These are phyloP conservation scores for Aquilaria agallochum DNA, from an alignment of 441 rosid genomes.

Conservation along the genomic window DNA sequence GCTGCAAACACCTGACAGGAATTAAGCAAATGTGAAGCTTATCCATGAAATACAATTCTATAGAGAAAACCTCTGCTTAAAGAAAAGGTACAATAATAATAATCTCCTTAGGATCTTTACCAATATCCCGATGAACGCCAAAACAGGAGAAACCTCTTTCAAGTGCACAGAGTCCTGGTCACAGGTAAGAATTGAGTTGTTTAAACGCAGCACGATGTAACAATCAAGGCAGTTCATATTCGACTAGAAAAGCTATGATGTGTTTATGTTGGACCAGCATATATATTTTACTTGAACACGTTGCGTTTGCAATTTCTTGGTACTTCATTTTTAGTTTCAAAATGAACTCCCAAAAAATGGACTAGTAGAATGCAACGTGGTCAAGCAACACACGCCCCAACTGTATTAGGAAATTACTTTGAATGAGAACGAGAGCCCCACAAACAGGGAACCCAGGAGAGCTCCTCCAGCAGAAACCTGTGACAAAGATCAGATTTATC, in stretches of 20 bases:
- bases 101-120: conserved; percentile 19
- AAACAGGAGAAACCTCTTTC: conserved; percentile 31
- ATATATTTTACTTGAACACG: too few relatives aligned
- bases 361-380: too few relatives aligned
- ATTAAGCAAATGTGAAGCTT: neutral
- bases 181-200: too few relatives aligned
- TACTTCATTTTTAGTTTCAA: too few relatives aligned
- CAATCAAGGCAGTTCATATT: conserved; percentile 22
- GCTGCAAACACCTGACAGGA: conserved; percentile 20
- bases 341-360: too few relatives aligned
- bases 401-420: neutral
- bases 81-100: neutral
- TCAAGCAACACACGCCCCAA: neutral
- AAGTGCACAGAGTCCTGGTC: neutral
- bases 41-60: neutral
- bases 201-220: too few relatives aligned
- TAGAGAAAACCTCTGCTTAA: neutral
- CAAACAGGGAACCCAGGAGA: conserved; percentile 23
- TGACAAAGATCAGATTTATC: neutral
- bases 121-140: conserved; percentile 35
- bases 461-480: conserved; percentile 39
- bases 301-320: too few relatives aligned
- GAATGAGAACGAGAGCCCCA: conserved; percentile 28
- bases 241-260: neutral
- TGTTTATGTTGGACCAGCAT: too few relatives aligned